Evolutionary conservation across 2,329 filamentous ascomycete species (phyloP).

Genomic region (Botrytis deweyae): DNA sequence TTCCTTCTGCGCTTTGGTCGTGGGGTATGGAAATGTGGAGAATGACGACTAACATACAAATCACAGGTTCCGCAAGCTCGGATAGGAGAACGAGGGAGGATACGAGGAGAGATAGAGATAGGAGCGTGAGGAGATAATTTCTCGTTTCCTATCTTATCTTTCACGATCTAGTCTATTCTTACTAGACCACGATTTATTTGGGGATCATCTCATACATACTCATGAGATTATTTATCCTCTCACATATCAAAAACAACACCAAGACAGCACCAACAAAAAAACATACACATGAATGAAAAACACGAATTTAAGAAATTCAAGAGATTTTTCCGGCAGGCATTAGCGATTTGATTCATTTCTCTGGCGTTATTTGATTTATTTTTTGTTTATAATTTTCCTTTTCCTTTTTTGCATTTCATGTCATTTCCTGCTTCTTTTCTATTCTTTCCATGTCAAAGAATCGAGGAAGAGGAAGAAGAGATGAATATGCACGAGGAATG

Average conservation of each 20-base stretch:
- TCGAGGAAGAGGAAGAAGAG: background rate
- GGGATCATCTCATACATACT: background rate
- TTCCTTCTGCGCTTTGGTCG: background rate
- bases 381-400: constrained; percentile 4
- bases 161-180: background rate
- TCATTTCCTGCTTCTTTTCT: background rate
- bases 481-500: background rate
- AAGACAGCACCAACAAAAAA: background rate
- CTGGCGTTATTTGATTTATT: constrained; percentile 13
- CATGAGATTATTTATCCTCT: background rate
- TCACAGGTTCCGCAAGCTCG: constrained; percentile 36
- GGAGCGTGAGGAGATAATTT: constrained; percentile 17
- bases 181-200: background rate
- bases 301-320: background rate
- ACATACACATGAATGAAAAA: background rate
- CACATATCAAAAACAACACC: background rate
- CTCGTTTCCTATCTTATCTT: background rate
- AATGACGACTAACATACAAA: constrained; percentile 20
- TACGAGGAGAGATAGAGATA: constrained; percentile 23
- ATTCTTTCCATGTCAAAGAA: background rate
- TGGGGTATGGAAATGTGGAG: background rate
- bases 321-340: constrained; percentile 3
- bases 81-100: constrained; percentile 36
- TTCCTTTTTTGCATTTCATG: background rate
- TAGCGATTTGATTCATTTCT: constrained; percentile 17